These are phyloP conservation scores for Cadophora sp. DNA, from an alignment of 2,329 filamentous ascomycete species.

Conservation along the genomic window DNA sequence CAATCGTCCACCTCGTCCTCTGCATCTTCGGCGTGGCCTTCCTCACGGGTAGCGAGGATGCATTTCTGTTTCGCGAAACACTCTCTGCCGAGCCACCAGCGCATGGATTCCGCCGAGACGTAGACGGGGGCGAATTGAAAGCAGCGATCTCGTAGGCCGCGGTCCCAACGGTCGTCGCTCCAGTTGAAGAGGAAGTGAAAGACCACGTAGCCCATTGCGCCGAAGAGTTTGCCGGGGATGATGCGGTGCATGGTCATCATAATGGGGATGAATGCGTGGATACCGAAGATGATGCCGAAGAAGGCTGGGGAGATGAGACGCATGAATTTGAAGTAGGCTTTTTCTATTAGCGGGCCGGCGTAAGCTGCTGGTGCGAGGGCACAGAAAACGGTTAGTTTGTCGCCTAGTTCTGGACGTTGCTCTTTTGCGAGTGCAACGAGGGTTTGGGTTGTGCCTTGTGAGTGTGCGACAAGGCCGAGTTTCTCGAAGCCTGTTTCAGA, in stretches of 20 bases:
- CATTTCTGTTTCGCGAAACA: slow-evolving; percentile 88
- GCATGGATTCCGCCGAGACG: slow-evolving; percentile 87
- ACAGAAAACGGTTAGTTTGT: slow-evolving; percentile 87
- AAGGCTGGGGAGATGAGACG: slow-evolving; percentile 75
- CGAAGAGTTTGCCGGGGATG: slow-evolving; percentile 73
- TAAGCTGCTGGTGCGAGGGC: slow-evolving; percentile 90
- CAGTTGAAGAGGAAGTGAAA: slow-evolving; percentile 91
- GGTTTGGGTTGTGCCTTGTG: slow-evolving; percentile 88
- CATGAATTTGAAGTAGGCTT: slow-evolving; percentile 94
- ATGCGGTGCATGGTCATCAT: slow-evolving; percentile 58
- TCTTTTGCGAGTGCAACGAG: slow-evolving; percentile 89
- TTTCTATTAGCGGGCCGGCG: slow-evolving; percentile 83
- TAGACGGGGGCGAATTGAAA: slow-evolving; percentile 95
- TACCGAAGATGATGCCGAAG: slow-evolving; percentile 86
- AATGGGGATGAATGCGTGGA: slow-evolving; percentile 90
- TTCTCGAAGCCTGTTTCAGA: slow-evolving; percentile 84
- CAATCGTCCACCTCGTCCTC: slow-evolving; percentile 47
- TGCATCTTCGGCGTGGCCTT: slow-evolving; percentile 66
- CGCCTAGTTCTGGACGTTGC: slow-evolving; percentile 83
- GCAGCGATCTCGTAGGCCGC: slow-evolving; percentile 77
- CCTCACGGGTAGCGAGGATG: slow-evolving; percentile 80
- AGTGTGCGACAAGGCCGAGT: slow-evolving; percentile 84
- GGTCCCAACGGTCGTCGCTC: slow-evolving; percentile 86
- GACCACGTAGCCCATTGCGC: slow-evolving; percentile 83
- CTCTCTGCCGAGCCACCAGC: slow-evolving; percentile 92